Conservation (phyloP, 2,329 filamentous ascomycete species). For the Zarea fungicola region DNA sequence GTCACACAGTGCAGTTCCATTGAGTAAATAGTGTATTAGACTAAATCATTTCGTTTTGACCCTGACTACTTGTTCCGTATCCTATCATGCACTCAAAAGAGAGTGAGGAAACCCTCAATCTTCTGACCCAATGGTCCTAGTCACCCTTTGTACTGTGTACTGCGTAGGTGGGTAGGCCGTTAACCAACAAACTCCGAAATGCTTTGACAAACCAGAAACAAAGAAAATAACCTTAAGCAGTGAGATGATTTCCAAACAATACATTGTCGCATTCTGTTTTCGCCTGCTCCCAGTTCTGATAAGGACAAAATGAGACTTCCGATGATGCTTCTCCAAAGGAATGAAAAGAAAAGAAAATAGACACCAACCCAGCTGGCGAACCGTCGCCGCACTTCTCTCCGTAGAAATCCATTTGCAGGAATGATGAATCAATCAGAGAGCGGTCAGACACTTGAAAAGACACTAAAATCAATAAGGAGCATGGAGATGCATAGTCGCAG, state of each 20-base stretch:
- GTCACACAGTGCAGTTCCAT: background rate
- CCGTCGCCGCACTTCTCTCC: background rate
- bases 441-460: background rate
- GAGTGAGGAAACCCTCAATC: background rate
- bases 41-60: constrained; percentile 3
- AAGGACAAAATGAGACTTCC: background rate
- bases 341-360: background rate
- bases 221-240: background rate
- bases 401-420: background rate
- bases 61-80: constrained; percentile 2
- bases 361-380: constrained; percentile 9
- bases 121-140: background rate
- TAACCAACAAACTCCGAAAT: constrained; percentile 7
- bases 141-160: too few species aligned
- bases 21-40: background rate
- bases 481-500: constrained; percentile 9
- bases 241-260: constrained; percentile 1
- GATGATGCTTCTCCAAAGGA: background rate
- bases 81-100: background rate
- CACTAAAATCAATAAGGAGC: background rate
- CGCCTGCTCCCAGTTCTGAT: constrained; percentile 1
- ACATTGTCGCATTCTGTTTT: constrained; percentile 2
- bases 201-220: constrained; percentile 4
- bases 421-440: background rate
- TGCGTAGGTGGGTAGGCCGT: too few species aligned